Evolutionary conservation across 2,329 filamentous ascomycete species (phyloP).

Genomic region (Calonectria ilicicola): DNA sequence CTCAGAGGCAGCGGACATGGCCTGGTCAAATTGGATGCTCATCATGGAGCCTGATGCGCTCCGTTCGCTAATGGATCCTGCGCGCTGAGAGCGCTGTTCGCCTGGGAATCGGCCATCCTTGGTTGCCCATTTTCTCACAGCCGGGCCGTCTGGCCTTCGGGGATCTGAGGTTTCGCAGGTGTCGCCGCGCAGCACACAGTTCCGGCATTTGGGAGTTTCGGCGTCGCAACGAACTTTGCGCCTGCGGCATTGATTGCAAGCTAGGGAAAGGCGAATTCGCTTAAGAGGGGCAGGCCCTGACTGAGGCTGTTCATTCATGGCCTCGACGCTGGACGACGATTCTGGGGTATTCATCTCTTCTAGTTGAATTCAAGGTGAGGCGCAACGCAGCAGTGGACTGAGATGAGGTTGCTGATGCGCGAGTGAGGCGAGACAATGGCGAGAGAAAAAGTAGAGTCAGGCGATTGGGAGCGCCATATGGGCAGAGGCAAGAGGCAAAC

Average conservation of each 20-base stretch:
- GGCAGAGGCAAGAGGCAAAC: neutral
- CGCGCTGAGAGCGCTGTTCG: slow-evolving; percentile 14
- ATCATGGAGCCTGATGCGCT: slow-evolving; percentile 34
- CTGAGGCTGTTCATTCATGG: slow-evolving; percentile 13
- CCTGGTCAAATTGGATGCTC: slow-evolving; percentile 24
- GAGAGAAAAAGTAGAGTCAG: neutral
- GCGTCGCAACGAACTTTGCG: slow-evolving; percentile 39
- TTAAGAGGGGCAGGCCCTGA: slow-evolving; percentile 6
- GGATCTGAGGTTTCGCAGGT: slow-evolving; percentile 36
- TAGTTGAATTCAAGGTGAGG: neutral
- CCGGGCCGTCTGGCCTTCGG: slow-evolving; percentile 33
- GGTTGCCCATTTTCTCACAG: slow-evolving; percentile 35
- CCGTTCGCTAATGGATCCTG: slow-evolving; percentile 31
- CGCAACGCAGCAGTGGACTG: neutral
- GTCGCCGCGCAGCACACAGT: slow-evolving; percentile 36
- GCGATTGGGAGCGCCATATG: neutral
- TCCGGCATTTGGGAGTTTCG: slow-evolving; percentile 38
- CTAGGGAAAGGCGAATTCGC: slow-evolving; percentile 31
- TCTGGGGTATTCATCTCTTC: slow-evolving; percentile 18
- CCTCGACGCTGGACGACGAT: slow-evolving; percentile 15
- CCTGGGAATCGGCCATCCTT: slow-evolving; percentile 20
- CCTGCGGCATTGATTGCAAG: slow-evolving; percentile 35
- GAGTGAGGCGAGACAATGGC: neutral
- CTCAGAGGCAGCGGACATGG: slow-evolving; percentile 4
- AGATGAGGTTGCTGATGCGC: neutral